These are phyloP conservation scores for Hydrangea macrophylla DNA, from an alignment of 148 eudicot species.

Conservation along the genomic window DNA sequence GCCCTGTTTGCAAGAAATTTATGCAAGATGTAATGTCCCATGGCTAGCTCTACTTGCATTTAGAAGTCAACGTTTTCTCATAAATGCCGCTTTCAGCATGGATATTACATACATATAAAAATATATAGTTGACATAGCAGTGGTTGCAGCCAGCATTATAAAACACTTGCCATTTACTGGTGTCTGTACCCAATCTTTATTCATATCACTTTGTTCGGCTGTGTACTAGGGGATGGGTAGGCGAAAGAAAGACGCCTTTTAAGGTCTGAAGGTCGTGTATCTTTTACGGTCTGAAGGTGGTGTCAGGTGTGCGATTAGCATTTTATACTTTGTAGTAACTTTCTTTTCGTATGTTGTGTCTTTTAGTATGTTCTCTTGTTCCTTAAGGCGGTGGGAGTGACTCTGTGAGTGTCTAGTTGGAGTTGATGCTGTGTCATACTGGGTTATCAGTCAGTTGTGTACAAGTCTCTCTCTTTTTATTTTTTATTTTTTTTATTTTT, in stretches of 20 bases:
- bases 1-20: constrained; percentile 97
- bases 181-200: constrained; percentile 17
- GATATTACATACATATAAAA: no score
- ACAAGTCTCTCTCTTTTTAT: no score
- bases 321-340: constrained; percentile 5
- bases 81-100: constrained; percentile 44
- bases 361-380: constrained; percentile 6
- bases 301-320: neutral
- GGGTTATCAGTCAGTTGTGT: constrained; percentile 10
- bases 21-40: constrained; percentile 95
- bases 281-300: neutral
- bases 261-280: neutral
- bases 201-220: constrained; percentile 8
- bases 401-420: neutral
- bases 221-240: neutral
- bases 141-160: constrained; percentile 34
- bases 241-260: neutral
- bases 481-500: no score
- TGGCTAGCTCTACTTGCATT: constrained; percentile 73
- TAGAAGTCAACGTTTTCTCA: constrained; percentile 43
- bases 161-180: constrained; percentile 18
- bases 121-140: constrained; percentile 22
- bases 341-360: neutral
- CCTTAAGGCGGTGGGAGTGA: constrained; percentile 2
- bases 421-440: constrained; percentile 4